phyloP scores from a whole-genome alignment of 192 early-diverging fungal genomes.

The Oehlia diaphana region DNA sequence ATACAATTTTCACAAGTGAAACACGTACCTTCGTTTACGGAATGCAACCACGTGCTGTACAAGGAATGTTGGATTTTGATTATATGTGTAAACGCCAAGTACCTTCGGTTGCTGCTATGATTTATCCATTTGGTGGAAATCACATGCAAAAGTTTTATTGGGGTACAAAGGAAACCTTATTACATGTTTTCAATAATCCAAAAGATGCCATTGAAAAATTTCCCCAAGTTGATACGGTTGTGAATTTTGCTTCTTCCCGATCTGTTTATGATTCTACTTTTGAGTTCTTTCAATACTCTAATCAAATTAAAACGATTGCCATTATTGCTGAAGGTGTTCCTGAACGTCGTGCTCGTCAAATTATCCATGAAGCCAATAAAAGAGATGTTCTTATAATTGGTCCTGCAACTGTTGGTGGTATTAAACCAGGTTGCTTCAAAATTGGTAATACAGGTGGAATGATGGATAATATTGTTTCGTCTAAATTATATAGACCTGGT shows the following conservation, averaged over 20 bases:
- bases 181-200: constrained; percentile 90
- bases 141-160: constrained; percentile 99
- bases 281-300: constrained; percentile 78
- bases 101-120: constrained; percentile 97
- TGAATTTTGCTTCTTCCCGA: constrained; percentile 99
- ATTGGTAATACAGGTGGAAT: constrained; percentile 99
- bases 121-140: constrained; percentile 98
- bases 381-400: constrained; percentile 89
- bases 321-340: constrained; percentile 99
- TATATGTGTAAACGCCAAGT: constrained; percentile 93
- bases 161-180: constrained; percentile 96
- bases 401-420: constrained; percentile 98
- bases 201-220: constrained; percentile 80
- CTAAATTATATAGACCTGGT: constrained; percentile 95
- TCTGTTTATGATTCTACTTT: constrained; percentile 90
- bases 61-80: constrained; percentile 99
- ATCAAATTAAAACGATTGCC: constrained; percentile 90
- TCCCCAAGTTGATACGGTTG: constrained; percentile 91
- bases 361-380: constrained; percentile 80
- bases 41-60: constrained; percentile 98
- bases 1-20: constrained; percentile 71
- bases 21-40: constrained; percentile 95
- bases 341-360: constrained; percentile 90
- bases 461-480: constrained; percentile 99
- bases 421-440: constrained; percentile 99